Evolutionary conservation across 768 basidiomycete species (phyloP), one percentile per base, ranked within the genome.

Genomic region (Pholiota conissans): DNA sequence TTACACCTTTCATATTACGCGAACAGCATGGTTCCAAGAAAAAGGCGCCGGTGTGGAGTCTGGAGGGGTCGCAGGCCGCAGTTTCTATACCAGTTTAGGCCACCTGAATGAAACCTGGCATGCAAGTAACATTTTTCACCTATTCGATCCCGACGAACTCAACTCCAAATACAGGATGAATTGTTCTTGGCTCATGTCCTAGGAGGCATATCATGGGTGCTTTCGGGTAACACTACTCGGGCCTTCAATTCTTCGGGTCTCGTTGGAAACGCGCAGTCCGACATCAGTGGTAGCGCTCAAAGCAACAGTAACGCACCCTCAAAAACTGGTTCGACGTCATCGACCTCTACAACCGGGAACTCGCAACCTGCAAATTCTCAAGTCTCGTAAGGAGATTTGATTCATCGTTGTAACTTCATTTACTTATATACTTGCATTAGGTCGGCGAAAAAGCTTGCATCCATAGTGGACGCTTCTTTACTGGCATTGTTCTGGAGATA

Each of bases 11-110:
- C 53, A 40, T 49, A 9, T 24, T 22, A 6, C 28, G 28, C 42
- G 22, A 47, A 60, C 40, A 91, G 91, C 93, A 20, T 95, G 91
- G 92, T 93, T 82, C 68, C 91, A 93, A 70, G 85, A 88, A 61
- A 80, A 77, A 2, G 89, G 89, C 16, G 84, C 86, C 27, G 90
- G 90, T 0, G 82, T 84, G 3, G 75, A 82, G 61, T 68, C 66
- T 26, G 70, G 76, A 18, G 69, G 78, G 24, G 64, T 67, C 37
- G 79, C 85, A 2, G 93, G 91, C 20, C 81, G 92, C 34, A 91
- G 90, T 64, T 94, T 90, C 74, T 94, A 91, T 68, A 94, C 93
- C 0, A 80, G 85, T 60, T 78, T 94, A 0, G 92, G 92, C 0
- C 93, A 95, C 68, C 72, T 85, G 52, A 86, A 85, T 63, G 85